Base-by-base conservation (phyloP, 306 rosid genomes). In the Bauhinia variegata region DNA sequence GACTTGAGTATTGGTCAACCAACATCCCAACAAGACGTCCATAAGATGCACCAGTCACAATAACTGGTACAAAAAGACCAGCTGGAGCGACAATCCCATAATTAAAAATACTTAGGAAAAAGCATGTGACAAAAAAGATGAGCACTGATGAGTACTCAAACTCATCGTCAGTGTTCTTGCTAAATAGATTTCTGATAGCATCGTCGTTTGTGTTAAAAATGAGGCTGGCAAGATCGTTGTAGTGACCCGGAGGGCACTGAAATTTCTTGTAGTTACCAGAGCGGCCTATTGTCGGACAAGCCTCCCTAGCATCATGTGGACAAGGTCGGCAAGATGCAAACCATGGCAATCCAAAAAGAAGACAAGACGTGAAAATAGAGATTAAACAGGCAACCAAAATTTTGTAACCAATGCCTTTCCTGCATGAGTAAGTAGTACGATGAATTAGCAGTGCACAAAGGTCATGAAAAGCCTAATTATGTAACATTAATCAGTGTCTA, bases 221-320 rank as follows among this genome's bases (percentile, higher is more conserved):
- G 61, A 93, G 97, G 81, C 99, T 93, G 61, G 99, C 99, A 63
- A 93, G 97, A 78, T 89, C 97, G 71, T 93, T 93, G 64, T 93
- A 90, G 55, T 90, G 78, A 71, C 78, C 76, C 63, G 87, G 73
- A 53, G 87, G 76, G 60, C 99, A 93, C 42, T 88, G 97, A 43
- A 93, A 93, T 86, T 88, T 93, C 89, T 93, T 93, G 89, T 84
- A 93, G 90, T 85, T 90, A 60, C 99, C 99, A 4, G 99, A 93
- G 73, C 97, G 89, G 63, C 97, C 97, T 46, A 93, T 88, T 38
- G 99, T 88, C n/a, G 99, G 99, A 68, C 99, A 93, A 37, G 80
- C 87, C 80, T 93, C 97, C 34, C 56, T 53, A 53, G 99, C 83
- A 74, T 82, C 80, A 34, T 56, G 11, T 19, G 99, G 99, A 71